Conservation (phyloP, 495 filamentous ascomycete genomes). For the Darksidea phi region DNA sequence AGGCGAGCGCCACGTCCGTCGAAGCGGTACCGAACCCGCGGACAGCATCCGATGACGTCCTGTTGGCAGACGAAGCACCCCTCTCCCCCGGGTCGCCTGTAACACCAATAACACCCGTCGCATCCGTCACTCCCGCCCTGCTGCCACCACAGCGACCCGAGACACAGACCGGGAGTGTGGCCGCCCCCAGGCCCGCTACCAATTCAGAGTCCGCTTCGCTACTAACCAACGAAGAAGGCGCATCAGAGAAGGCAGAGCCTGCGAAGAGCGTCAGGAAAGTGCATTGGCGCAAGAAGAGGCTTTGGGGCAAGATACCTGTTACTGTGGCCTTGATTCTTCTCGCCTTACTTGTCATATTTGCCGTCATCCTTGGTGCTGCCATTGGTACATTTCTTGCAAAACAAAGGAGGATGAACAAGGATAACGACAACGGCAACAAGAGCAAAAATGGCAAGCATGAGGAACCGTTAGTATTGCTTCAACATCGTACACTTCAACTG, state of each 20-base stretch:
- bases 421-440: neutral
- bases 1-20: slow-evolving; percentile 19
- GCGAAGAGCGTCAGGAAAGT: slow-evolving; percentile 1
- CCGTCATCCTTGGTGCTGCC: slow-evolving; percentile 39
- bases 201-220: slow-evolving; percentile 2
- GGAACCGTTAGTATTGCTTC: slow-evolving; percentile 29
- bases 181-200: neutral
- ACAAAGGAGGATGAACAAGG: slow-evolving; percentile 19
- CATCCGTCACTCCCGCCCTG: neutral
- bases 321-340: slow-evolving; percentile 52
- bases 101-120: neutral
- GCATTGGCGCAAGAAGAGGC: slow-evolving; percentile 28
- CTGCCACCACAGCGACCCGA: neutral
- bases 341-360: slow-evolving; percentile 53
- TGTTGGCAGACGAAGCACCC: slow-evolving; percentile 6
- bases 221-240: neutral
- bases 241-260: slow-evolving; percentile 8
- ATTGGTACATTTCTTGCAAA: slow-evolving; percentile 44
- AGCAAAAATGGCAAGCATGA: slow-evolving; percentile 2
- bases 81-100: neutral
- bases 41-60: slow-evolving; percentile 17
- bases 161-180: neutral
- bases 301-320: slow-evolving; percentile 39
- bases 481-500: neutral
- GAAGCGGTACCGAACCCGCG: neutral